phyloP scores from a whole-genome alignment of 495 filamentous ascomycete species.

The Articulospora tetracladia region DNA sequence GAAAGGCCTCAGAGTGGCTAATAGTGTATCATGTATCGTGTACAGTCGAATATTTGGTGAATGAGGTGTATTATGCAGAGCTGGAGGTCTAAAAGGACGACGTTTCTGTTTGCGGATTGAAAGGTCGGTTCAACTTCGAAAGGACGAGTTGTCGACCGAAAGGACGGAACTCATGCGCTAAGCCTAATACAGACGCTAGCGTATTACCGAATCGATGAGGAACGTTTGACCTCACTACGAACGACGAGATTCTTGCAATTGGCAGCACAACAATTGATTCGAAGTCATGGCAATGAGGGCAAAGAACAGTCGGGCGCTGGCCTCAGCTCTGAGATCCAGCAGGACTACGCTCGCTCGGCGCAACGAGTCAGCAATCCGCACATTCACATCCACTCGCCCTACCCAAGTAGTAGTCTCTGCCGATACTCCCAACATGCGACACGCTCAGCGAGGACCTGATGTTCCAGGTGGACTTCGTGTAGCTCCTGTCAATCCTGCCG shows the following conservation, averaged over 20 bases:
- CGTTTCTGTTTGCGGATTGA: background rate
- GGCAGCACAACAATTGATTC: constrained; percentile 36
- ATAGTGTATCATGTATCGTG: background rate
- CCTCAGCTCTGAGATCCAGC: constrained; percentile 53
- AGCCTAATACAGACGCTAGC: background rate
- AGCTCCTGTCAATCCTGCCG: constrained; percentile 84
- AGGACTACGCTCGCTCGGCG: constrained; percentile 34
- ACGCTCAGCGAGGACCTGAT: constrained; percentile 20
- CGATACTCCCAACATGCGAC: constrained; percentile 58
- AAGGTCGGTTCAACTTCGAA: background rate
- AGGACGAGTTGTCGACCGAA: background rate
- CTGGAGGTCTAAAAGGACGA: background rate
- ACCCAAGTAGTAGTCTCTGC: constrained; percentile 43
- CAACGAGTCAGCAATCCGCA: constrained; percentile 12
- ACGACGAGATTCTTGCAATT: constrained; percentile 24
- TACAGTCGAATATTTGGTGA: background rate
- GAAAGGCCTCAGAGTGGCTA: background rate
- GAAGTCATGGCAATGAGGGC: constrained; percentile 64
- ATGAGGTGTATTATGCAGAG: background rate
- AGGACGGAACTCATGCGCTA: too few species aligned
- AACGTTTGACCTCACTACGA: background rate
- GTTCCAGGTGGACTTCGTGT: constrained; percentile 31
- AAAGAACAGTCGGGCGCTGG: constrained; percentile 57
- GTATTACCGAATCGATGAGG: background rate
- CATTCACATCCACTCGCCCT: constrained; percentile 17